These are phyloP conservation scores for Dactylellina leptospora DNA, from an alignment of 2,329 filamentous ascomycete species.

Conservation along the genomic window DNA sequence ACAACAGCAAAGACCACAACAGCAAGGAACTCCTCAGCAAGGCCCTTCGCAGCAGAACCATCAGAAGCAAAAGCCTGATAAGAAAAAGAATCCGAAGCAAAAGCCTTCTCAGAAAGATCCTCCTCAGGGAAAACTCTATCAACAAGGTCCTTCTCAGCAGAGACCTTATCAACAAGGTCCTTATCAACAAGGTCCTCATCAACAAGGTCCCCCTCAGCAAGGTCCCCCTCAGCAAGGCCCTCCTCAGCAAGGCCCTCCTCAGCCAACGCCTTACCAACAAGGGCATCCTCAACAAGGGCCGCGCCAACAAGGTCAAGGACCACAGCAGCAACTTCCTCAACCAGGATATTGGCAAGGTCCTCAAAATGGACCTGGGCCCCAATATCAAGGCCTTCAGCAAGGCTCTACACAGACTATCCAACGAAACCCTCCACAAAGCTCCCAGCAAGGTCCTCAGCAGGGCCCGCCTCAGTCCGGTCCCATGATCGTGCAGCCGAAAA, in stretches of 20 bases:
- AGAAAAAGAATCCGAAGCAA: background rate
- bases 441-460: too few species aligned
- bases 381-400: too few species aligned
- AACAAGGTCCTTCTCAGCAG: too few species aligned
- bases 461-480: too few species aligned
- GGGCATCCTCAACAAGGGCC: background rate
- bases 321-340: background rate
- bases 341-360: too few species aligned
- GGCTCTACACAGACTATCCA: too few species aligned
- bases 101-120: background rate
- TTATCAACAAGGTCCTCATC: too few species aligned
- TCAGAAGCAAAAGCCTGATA: background rate
- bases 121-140: too few species aligned
- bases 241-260: background rate
- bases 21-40: background rate
- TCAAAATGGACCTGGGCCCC: too few species aligned
- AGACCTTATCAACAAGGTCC: too few species aligned
- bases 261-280: background rate
- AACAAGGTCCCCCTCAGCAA: too few species aligned
- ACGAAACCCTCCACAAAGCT: too few species aligned
- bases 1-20: background rate
- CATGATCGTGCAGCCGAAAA: background rate
- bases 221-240: background rate
- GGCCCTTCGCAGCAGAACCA: background rate
- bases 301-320: background rate